These are phyloP conservation scores for Botryosphaeria dothidea DNA, from an alignment of 2,329 filamentous ascomycete species.

Conservation along the genomic window DNA sequence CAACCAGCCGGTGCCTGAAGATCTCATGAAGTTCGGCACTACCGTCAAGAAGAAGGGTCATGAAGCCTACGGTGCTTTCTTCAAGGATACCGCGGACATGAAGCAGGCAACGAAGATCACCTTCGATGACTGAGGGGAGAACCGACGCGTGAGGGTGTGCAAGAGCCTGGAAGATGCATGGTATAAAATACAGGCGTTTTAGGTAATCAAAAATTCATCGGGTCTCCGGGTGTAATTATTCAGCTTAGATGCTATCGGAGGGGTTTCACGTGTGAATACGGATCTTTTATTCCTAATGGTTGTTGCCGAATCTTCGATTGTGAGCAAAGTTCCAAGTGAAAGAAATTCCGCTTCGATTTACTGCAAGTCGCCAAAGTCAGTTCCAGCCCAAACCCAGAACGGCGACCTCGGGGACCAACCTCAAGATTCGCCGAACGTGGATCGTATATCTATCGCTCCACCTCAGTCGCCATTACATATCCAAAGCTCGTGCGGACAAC, in stretches of 20 bases:
- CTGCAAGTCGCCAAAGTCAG: not conserved
- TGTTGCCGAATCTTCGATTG: not conserved
- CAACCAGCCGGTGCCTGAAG: slow-evolving; percentile 85
- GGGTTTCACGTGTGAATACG: not conserved
- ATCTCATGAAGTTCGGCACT: slow-evolving; percentile 90
- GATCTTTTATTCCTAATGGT: not conserved
- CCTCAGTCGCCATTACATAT: not conserved
- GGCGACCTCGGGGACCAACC: slow-evolving; percentile 7
- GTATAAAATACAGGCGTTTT: slow-evolving; percentile 5
- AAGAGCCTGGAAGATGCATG: not conserved
- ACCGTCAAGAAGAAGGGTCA: slow-evolving; percentile 99
- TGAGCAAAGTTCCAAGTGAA: not conserved
- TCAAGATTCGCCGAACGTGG: not conserved
- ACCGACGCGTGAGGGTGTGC: not conserved
- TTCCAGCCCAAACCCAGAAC: not conserved
- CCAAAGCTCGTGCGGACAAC: not conserved
- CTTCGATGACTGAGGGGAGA: slow-evolving; percentile 60
- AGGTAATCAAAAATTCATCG: not conserved
- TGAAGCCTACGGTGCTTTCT: slow-evolving; percentile 92
- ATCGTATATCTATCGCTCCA: slow-evolving; percentile 13
- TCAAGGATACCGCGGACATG: slow-evolving; percentile 82
- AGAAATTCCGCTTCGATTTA: not conserved
- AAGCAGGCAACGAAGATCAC: slow-evolving; percentile 89
- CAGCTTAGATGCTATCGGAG: too few species aligned
- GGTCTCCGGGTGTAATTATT: not conserved